Conservation (phyloP, 75 land plant genomes). For the Cryptomeria japonica region DNA sequence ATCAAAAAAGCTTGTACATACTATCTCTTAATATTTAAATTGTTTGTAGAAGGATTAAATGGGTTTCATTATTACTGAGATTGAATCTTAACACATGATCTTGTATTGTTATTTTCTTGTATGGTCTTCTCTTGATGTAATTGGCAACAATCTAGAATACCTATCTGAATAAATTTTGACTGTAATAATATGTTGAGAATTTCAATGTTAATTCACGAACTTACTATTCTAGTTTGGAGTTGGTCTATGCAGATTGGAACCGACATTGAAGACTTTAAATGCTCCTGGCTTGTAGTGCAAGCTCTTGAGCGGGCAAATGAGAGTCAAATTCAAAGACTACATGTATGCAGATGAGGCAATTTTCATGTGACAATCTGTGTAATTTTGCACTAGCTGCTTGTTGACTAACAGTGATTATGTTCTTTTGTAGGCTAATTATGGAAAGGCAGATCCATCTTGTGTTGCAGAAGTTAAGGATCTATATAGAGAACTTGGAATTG, state of each 20-base stretch:
- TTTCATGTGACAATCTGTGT: background rate
- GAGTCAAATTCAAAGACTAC: constrained; percentile 55
- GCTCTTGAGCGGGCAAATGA: constrained; percentile 78
- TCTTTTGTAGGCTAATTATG: constrained; percentile 65
- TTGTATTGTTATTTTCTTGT: background rate
- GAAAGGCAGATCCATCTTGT: constrained; percentile 46
- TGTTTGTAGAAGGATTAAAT: background rate
- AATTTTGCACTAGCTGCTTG: constrained; percentile 10
- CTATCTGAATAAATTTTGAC: background rate
- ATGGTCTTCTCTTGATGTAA: background rate
- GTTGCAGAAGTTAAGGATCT: constrained; percentile 70
- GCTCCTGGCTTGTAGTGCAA: constrained; percentile 98
- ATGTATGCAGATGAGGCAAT: constrained; percentile 31
- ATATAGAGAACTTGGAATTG: constrained; percentile 65
- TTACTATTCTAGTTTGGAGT: background rate
- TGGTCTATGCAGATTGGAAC: constrained; percentile 78
- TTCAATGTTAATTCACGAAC: background rate
- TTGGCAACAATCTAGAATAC: background rate
- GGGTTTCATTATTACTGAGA: background rate
- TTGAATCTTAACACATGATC: background rate
- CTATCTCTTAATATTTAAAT: background rate
- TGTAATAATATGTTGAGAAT: background rate
- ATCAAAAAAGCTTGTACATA: background rate
- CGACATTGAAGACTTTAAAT: constrained; percentile 98
- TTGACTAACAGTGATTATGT: background rate